phyloP scores from a whole-genome alignment of 371 early-diverging fungal species.

The Catenaria anguillulae region DNA sequence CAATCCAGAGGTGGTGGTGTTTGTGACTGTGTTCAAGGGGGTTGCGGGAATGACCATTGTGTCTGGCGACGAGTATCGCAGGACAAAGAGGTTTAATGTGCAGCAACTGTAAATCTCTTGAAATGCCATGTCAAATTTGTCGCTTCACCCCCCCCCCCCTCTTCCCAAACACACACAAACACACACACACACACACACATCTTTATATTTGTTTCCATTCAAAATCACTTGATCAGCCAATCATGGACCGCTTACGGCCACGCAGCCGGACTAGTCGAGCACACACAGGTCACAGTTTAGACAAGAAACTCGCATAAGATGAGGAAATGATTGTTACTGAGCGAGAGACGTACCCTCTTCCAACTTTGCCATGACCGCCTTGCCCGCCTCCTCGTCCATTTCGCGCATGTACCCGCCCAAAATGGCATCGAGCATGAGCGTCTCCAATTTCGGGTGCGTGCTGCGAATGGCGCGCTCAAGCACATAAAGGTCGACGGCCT shows the following conservation, averaged over 20 bases:
- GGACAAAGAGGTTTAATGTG: conserved; percentile 11
- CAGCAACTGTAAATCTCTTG: background rate
- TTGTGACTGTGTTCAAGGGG: conserved; percentile 11
- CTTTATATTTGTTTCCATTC: too few relatives aligned
- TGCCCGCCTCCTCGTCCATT: conserved; percentile 30
- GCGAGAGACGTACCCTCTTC: conserved; percentile 73
- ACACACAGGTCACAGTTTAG: conserved; percentile 4
- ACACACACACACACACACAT: too few relatives aligned
- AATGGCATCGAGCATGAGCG: conserved; percentile 54
- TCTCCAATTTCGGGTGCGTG: conserved; percentile 65
- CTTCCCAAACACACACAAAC: too few relatives aligned
- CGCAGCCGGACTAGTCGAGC: conserved; percentile 54
- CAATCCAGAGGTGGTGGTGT: conserved; percentile 10
- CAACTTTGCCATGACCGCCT: conserved; percentile 46
- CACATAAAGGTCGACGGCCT: conserved; percentile 98
- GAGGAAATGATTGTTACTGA: background rate
- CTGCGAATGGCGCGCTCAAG: conserved; percentile 88
- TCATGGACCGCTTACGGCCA: conserved; percentile 79
- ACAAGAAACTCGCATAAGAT: conserved; percentile 3
- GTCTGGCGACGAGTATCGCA: conserved; percentile 3
- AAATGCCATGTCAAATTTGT: too few relatives aligned
- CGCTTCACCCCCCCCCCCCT: too few relatives aligned
- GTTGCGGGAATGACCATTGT: conserved; percentile 10
- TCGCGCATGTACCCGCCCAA: conserved; percentile 42
- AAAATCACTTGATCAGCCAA: conserved; percentile 47